Evolutionary conservation across 352 stramenopile species (phyloP), one percentile per base, ranked within the genome.

Genomic region (Pythium sp.): DNA sequence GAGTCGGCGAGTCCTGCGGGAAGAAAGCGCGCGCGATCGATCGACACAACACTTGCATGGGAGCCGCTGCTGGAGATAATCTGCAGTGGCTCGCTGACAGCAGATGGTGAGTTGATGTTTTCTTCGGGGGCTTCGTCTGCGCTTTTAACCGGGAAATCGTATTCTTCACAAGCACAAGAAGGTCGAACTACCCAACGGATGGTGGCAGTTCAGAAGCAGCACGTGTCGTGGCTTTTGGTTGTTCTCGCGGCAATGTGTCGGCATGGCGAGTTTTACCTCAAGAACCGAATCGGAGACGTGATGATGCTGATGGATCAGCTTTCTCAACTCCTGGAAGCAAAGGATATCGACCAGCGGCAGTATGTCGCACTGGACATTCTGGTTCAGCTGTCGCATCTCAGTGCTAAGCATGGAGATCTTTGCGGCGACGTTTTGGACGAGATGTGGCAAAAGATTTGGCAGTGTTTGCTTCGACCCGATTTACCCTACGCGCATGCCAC

Each of bases 281-380:
- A 62, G 12, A 89, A 86, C 63, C 76, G 78, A 20, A 79, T 90
- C 62, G 81, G 76, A 12, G 82, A 91, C 51, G 57, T 88, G n/a
- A 89, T 89, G 74, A 70, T 78, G 12, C 55, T 86, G 14, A 78
- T 89, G 63, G 65, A 77, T 22, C 78, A 81, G n/a, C 70, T 91
- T 5, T 64, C 47, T 4, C 63, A 84, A 53, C 72, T 77, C 53
- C 51, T 89, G 18, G 70, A 84, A 1, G 65, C 79, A 11, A 87
- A 88, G 60, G 75, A 80, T 63, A 67, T 91, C 26, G 70, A 74
- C 1, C 82, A 86, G 54, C 69, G 59, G 60, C 82, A 91, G 72
- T 78, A 75, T 28, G 49, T 87, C n/a, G 75, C 71, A 3, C 63
- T 91, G 38, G 71, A 78, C 6, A 70, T 75, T 43, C 68, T 91